Conservation (phyloP, 139 green algal genomes). For the Coelastrella sp. region DNA sequence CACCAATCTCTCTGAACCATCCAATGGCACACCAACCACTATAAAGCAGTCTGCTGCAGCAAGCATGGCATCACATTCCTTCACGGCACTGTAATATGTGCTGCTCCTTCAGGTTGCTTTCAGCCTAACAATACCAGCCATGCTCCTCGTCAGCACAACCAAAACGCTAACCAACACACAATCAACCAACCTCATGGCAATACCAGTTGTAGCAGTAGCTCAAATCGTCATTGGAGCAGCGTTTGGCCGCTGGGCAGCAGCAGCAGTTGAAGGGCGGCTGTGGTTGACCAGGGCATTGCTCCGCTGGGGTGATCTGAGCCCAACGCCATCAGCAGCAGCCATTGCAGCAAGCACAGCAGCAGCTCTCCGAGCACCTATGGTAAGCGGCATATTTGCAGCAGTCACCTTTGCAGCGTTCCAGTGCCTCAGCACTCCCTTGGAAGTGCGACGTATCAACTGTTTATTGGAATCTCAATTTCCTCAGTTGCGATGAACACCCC, state of each 20-base stretch:
- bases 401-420: too few species aligned
- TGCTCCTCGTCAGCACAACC: constrained; percentile 43
- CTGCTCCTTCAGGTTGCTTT: constrained; percentile 44
- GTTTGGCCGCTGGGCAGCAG: constrained; percentile 26
- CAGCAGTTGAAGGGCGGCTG: constrained; percentile 35
- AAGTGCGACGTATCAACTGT: too few species aligned
- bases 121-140: constrained; percentile 47
- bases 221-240: constrained; percentile 27
- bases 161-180: constrained; percentile 35
- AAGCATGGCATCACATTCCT: background rate
- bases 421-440: too few species aligned
- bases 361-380: constrained; percentile 32
- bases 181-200: background rate
- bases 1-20: too few species aligned
- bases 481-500: too few species aligned
- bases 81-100: background rate
- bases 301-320: constrained; percentile 30
- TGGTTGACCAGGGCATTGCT: constrained; percentile 15
- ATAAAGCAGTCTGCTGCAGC: background rate
- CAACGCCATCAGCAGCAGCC: constrained; percentile 33
- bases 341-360: constrained; percentile 44
- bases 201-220: constrained; percentile 30
- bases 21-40: too few species aligned
- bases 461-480: too few species aligned
- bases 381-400: background rate